phyloP scores from a whole-genome alignment of 139 green algal genomes.

The Desmodesmus armatus region DNA sequence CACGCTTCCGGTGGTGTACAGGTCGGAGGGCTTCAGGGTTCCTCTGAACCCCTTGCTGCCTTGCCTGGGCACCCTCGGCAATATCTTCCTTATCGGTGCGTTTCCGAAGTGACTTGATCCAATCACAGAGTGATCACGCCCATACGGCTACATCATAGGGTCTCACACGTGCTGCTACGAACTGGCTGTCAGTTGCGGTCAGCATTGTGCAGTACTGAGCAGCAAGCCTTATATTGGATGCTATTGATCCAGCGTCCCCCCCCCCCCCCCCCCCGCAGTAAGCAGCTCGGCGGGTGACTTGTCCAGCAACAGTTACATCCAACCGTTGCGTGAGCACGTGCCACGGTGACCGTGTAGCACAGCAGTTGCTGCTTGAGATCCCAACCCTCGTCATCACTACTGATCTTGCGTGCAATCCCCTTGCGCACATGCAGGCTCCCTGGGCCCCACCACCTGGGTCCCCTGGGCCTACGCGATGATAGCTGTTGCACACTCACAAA shows the following conservation, averaged over 20 bases:
- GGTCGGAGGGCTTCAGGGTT: not conserved
- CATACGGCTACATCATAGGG: not conserved
- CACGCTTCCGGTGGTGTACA: constrained; percentile 2
- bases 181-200: not conserved
- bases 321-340: no score
- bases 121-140: not conserved
- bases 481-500: not conserved
- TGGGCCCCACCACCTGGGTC: constrained; percentile 11
- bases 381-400: no score
- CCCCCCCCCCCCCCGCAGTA: no score
- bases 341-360: no score
- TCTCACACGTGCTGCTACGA: not conserved
- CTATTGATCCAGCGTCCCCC: no score
- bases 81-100: constrained; percentile 23
- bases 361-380: no score
- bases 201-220: no score
- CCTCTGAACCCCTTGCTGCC: constrained; percentile 13
- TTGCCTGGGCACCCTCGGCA: constrained; percentile 9
- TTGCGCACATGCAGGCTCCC: constrained; percentile 8
- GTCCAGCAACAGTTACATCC: no score
- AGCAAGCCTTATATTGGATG: no score
- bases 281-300: no score
- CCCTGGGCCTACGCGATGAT: constrained; percentile 1
- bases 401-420: no score
- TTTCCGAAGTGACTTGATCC: not conserved